Percentiles rank a stretch among this genome's conserved stretches.
phyloP scores from a whole-genome alignment of 2,329 filamentous ascomycete species.

The Diaporthe vaccinii region DNA sequence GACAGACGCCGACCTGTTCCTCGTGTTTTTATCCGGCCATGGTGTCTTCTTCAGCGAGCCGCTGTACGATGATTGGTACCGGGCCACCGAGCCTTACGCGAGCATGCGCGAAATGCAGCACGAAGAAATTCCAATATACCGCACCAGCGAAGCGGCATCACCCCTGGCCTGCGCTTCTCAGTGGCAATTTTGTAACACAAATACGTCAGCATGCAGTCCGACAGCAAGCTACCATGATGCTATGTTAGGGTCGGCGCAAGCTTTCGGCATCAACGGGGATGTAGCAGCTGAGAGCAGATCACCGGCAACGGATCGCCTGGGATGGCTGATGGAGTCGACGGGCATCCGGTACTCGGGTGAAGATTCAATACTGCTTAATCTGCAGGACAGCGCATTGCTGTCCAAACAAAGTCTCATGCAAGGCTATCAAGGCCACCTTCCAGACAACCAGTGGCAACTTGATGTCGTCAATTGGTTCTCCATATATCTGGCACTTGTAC shows the following conservation, averaged over 20 bases:
- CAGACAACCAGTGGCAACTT: constrained; percentile 42
- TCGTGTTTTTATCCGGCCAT: background rate
- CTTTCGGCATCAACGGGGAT: background rate
- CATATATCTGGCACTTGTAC: constrained; percentile 29
- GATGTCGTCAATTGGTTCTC: constrained; percentile 42
- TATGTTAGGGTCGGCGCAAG: background rate
- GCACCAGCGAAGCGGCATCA: background rate
- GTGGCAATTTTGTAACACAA: background rate
- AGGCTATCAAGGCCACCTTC: constrained; percentile 21
- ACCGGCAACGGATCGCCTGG: background rate
- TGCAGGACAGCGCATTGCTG: constrained; percentile 14
- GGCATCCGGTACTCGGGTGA: background rate
- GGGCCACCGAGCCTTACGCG: background rate
- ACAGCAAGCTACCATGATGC: background rate
- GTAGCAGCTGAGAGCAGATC: background rate
- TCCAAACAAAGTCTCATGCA: background rate
- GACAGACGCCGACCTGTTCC: background rate
- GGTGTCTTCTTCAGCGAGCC: background rate
- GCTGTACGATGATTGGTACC: background rate
- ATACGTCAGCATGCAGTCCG: background rate
- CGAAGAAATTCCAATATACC: background rate
- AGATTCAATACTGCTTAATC: background rate
- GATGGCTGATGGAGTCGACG: background rate
- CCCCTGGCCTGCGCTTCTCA: constrained; percentile 1
- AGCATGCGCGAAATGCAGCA: too few species aligned